Percentiles rank a stretch among this genome's conserved stretches.
Evolutionary conservation across 108 stramenopile species (phyloP).

Genomic region (Skeletonema grethae): DNA sequence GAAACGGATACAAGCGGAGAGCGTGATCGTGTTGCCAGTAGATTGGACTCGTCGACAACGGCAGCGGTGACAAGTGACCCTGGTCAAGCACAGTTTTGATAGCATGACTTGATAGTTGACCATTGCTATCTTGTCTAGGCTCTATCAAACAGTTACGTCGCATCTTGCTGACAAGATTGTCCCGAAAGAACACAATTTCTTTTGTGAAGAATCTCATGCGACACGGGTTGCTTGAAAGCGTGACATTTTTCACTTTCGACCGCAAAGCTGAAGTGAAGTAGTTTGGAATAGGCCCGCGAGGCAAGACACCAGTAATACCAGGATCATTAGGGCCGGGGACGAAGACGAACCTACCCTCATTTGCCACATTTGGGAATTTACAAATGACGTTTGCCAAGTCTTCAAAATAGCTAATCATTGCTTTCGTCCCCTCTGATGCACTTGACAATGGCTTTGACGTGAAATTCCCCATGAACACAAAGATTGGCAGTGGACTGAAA

Average conservation of each 20-base stretch:
- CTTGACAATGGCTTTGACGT: slow-evolving; percentile 60
- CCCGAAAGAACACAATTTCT: slow-evolving; percentile 89
- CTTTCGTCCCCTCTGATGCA: slow-evolving; percentile 37
- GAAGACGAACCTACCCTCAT: slow-evolving; percentile 78
- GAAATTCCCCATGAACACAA: slow-evolving; percentile 96
- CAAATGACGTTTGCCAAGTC: slow-evolving; percentile 67
- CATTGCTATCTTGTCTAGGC: slow-evolving; percentile 44
- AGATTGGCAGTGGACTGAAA: slow-evolving; percentile 63
- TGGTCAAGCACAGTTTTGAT: slow-evolving; percentile 89
- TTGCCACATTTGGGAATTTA: slow-evolving; percentile 56
- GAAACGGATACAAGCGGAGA: slow-evolving; percentile 89
- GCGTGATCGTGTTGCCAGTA: slow-evolving; percentile 94
- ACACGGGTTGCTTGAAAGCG: slow-evolving; percentile 85
- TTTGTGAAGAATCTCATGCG: slow-evolving; percentile 84
- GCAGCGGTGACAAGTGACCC: slow-evolving; percentile 88
- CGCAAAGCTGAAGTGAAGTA: slow-evolving; percentile 55
- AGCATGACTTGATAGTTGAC: slow-evolving; percentile 55
- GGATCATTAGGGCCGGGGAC: slow-evolving; percentile 94
- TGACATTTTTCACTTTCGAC: slow-evolving; percentile 48
- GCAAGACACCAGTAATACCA: slow-evolving; percentile 59
- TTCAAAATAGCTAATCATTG: slow-evolving; percentile 62
- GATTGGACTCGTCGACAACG: slow-evolving; percentile 70
- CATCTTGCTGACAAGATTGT: slow-evolving; percentile 87
- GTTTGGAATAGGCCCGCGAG: slow-evolving; percentile 66
- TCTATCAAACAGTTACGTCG: slow-evolving; percentile 68